These are phyloP conservation scores for Leccinum subrobustum DNA, from an alignment of 1,284 basidiomycete genomes.

Conservation along the genomic window DNA sequence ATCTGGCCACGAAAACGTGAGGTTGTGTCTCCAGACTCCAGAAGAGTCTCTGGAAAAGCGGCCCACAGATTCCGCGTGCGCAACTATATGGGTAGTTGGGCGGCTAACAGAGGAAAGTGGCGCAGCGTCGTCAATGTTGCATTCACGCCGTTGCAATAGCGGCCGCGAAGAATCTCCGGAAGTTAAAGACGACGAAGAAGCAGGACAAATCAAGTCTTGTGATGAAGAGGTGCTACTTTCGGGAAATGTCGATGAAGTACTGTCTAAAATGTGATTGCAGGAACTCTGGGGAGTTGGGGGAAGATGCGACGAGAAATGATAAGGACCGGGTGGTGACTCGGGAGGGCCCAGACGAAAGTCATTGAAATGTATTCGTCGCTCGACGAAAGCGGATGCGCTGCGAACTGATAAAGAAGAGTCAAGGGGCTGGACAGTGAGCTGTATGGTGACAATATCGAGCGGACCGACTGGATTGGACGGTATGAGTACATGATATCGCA, in stretches of 20 bases:
- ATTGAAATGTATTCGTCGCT: constrained; percentile 53
- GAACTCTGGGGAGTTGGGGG: constrained; percentile 21
- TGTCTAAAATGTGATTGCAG: constrained; percentile 15
- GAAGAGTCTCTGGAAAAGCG: constrained; percentile 51
- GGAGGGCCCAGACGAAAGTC: constrained; percentile 35
- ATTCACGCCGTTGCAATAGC: constrained; percentile 26
- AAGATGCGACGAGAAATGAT: constrained; percentile 23
- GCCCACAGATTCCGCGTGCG: constrained; percentile 56
- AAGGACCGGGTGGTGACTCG: constrained; percentile 21
- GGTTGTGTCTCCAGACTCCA: constrained; percentile 60
- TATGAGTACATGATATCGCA: constrained; percentile 48
- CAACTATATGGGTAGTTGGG: constrained; percentile 51
- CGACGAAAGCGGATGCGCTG: constrained; percentile 51
- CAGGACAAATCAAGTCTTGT: constrained; percentile 25
- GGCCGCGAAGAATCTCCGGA: constrained; percentile 39
- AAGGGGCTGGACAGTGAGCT: constrained; percentile 46
- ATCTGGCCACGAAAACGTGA: constrained; percentile 72
- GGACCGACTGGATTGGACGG: constrained; percentile 54
- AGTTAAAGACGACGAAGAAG: constrained; percentile 37
- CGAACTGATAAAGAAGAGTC: constrained; percentile 52
- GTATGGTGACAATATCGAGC: constrained; percentile 54
- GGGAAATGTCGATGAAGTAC: constrained; percentile 2
- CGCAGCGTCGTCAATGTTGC: constrained; percentile 15
- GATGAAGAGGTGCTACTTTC: constrained; percentile 22
- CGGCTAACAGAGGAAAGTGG: constrained; percentile 27